A percentile compares a stretch with the other conserved stretches of the same genome.
phyloP scores from a whole-genome alignment of 2,329 filamentous ascomycete species.

The Truncatella angustata region DNA sequence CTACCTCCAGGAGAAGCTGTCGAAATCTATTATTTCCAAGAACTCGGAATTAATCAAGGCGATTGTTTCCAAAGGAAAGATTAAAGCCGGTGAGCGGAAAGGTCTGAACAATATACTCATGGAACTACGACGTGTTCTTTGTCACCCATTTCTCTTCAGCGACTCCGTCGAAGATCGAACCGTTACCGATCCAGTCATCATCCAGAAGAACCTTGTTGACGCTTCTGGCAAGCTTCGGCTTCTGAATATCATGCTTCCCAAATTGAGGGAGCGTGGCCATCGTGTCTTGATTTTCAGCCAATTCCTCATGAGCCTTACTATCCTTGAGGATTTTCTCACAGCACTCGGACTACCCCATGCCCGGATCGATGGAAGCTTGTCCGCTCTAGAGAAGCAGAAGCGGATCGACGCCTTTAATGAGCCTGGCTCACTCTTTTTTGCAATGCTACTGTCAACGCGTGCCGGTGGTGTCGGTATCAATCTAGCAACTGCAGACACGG shows the following conservation, averaged over 20 bases:
- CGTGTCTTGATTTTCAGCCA: constrained; percentile 95
- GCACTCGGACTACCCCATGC: constrained; percentile 71
- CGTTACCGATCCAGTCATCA: constrained; percentile 51
- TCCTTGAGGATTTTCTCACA: constrained; percentile 87
- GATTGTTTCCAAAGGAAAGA: constrained; percentile 70
- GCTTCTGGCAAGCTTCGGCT: constrained; percentile 88
- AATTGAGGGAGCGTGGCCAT: constrained; percentile 80
- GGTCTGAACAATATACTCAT: constrained; percentile 92
- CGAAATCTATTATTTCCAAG: constrained; percentile 88
- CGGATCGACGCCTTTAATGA: constrained; percentile 93
- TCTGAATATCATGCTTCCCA: constrained; percentile 81
- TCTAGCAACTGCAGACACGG: constrained; percentile 91
- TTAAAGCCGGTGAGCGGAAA: constrained; percentile 70
- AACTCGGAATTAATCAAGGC: constrained; percentile 85
- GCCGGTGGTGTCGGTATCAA: constrained; percentile 98
- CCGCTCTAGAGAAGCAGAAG: constrained; percentile 84
- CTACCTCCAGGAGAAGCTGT: constrained; percentile 86
- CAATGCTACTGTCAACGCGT: constrained; percentile 88
- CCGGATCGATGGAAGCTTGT: constrained; percentile 82
- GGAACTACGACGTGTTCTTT: constrained; percentile 91
- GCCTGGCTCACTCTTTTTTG: constrained; percentile 77
- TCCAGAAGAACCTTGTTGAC: constrained; percentile 81
- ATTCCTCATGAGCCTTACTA: constrained; percentile 83
- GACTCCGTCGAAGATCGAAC: constrained; percentile 82
- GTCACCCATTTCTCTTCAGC: constrained; percentile 95